phyloP scores from a whole-genome alignment of 2,329 filamentous ascomycete species.

The Fusarium sp. region DNA sequence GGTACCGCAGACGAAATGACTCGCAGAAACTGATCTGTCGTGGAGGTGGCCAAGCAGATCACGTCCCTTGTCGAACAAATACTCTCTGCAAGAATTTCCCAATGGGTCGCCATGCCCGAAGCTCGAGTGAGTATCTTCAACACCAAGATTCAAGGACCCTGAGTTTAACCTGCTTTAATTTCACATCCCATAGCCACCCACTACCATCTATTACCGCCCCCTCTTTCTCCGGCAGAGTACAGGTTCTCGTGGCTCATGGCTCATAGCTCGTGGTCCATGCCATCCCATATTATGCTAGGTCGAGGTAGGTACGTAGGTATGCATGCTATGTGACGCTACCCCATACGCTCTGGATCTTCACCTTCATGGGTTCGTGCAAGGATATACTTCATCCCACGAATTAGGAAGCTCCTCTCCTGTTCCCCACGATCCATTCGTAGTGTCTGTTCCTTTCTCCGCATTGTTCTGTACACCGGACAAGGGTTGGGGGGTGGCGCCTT shows the following conservation, averaged over 20 bases:
- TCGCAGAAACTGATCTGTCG: slow-evolving; percentile 29
- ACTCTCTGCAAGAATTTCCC: slow-evolving; percentile 23
- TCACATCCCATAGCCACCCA: slow-evolving; percentile 24
- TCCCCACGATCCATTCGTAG: slow-evolving; percentile 37
- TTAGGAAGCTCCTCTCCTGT: slow-evolving; percentile 18
- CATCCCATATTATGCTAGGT: not conserved
- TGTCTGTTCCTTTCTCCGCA: slow-evolving; percentile 31
- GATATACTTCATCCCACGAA: slow-evolving; percentile 39
- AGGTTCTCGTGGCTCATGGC: not conserved
- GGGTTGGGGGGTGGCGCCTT: slow-evolving; percentile 18
- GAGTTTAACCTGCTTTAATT: slow-evolving; percentile 35
- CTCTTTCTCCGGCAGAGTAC: slow-evolving; percentile 16
- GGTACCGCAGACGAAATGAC: slow-evolving; percentile 31
- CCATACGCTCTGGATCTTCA: slow-evolving; percentile 34
- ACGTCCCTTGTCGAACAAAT: slow-evolving; percentile 19
- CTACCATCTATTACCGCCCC: slow-evolving; percentile 29
- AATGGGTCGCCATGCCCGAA: slow-evolving; percentile 28
- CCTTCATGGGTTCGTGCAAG: slow-evolving; percentile 34
- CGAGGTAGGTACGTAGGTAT: not conserved
- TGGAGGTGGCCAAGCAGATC: slow-evolving; percentile 30
- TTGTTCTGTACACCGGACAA: slow-evolving; percentile 10
- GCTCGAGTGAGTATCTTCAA: slow-evolving; percentile 5
- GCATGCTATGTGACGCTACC: slow-evolving; percentile 24
- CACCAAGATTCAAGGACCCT: slow-evolving; percentile 24
- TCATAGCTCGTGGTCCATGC: not conserved